Conservation (phyloP, 139 green algal species). For the Picochlorum sp. region DNA sequence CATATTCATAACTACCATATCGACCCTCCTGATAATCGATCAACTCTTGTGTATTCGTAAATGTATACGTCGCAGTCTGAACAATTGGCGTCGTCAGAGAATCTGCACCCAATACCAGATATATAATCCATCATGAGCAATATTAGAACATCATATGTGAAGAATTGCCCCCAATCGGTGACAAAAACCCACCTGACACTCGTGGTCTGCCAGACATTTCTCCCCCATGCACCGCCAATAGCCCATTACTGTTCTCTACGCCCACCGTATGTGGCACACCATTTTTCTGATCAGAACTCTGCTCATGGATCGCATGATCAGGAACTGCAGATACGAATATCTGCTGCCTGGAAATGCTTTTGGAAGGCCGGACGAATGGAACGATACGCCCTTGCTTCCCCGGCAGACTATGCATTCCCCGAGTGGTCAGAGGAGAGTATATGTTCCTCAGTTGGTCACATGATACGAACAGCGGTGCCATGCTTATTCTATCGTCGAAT, state of each 20-base stretch:
- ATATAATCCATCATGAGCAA: too few relatives aligned
- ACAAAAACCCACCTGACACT: slow-evolving; percentile 34
- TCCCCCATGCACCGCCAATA: slow-evolving; percentile 56
- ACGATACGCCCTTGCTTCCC: slow-evolving; percentile 14
- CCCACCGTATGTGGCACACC: not conserved
- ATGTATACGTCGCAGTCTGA: slow-evolving; percentile 93
- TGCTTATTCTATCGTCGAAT: not conserved
- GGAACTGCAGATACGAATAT: not conserved
- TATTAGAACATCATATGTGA: too few relatives aligned
- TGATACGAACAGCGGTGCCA: slow-evolving; percentile 11
- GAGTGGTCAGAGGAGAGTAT: slow-evolving; percentile 13
- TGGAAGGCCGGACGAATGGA: slow-evolving; percentile 15
- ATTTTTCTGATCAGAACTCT: not conserved
- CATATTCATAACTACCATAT: slow-evolving; percentile 82
- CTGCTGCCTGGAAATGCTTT: not conserved
- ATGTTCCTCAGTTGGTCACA: slow-evolving; percentile 10
- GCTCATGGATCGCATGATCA: not conserved
- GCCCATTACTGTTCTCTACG: slow-evolving; percentile 9
- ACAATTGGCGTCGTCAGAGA: slow-evolving; percentile 95
- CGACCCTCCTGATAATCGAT: slow-evolving; percentile 95
- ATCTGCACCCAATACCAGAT: slow-evolving; percentile 38
- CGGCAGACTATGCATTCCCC: slow-evolving; percentile 10
- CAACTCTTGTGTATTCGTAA: slow-evolving; percentile 79
- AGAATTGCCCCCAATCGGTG: not conserved
- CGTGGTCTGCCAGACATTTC: slow-evolving; percentile 73